These are phyloP conservation scores for Pythium angustatum DNA, from an alignment of 352 stramenopile genomes.

Conservation along the genomic window DNA sequence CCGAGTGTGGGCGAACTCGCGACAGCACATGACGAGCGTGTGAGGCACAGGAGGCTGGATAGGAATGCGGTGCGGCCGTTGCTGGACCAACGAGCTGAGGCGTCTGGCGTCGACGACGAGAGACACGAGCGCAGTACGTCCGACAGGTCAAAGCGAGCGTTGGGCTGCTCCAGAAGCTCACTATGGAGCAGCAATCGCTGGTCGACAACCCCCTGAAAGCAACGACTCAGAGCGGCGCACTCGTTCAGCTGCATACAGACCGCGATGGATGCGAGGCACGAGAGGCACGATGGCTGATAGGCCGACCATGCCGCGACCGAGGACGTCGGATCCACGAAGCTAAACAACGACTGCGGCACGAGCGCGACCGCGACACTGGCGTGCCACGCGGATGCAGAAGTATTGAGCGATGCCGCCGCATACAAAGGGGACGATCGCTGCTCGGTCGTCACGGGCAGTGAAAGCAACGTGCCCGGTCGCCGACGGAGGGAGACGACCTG, in stretches of 20 bases:
- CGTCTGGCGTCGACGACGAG: background rate
- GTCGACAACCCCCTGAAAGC: conserved; percentile 5
- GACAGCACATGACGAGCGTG: conserved; percentile 1
- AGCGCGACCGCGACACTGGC: conserved; percentile 3
- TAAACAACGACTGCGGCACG: background rate
- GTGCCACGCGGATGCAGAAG: background rate
- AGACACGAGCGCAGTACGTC: conserved; percentile 8
- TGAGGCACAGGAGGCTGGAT: conserved; percentile 8
- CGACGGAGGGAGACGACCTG: conserved; percentile 1
- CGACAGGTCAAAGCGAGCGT: conserved; percentile 2
- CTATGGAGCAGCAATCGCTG: background rate
- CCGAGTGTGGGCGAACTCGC: background rate
- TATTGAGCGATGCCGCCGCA: background rate
- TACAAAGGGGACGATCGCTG: background rate
- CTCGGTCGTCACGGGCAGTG: background rate
- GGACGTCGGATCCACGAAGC: background rate
- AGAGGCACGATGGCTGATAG: conserved; percentile 3
- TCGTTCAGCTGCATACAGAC: conserved; percentile 13
- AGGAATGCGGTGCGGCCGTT: conserved; percentile 12
- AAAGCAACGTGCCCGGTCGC: background rate
- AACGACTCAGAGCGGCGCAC: conserved; percentile 18
- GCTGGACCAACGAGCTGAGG: conserved; percentile 13
- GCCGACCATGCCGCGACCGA: background rate
- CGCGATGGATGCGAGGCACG: conserved; percentile 3
- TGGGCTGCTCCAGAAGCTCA: conserved; percentile 5